Evolutionary conservation across 2,329 filamentous ascomycete species (phyloP).

Genomic region (Aspergillus udagawae): DNA sequence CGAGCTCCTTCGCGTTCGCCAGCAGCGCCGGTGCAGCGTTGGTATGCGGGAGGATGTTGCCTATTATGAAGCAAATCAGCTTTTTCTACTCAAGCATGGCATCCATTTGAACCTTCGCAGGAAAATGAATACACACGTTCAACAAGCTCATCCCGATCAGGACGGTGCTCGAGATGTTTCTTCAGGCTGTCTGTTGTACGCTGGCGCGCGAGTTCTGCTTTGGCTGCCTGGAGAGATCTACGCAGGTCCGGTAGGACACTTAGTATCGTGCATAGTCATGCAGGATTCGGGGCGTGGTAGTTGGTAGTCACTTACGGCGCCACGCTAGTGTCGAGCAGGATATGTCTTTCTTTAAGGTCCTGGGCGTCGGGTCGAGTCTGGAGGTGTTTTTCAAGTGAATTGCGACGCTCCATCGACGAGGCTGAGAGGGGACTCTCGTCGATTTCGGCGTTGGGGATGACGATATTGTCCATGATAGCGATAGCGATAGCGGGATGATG

Average conservation of each 20-base stretch:
- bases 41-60: slow-evolving; percentile 80
- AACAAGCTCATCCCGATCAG: slow-evolving; percentile 70
- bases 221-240: slow-evolving; percentile 59
- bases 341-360: slow-evolving; percentile 66
- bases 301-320: slow-evolving; percentile 53
- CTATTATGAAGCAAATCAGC: slow-evolving; percentile 41
- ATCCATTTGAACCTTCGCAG: neutral
- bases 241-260: neutral
- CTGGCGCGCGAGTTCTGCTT: slow-evolving; percentile 62
- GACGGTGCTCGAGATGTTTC: slow-evolving; percentile 60
- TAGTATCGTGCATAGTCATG: neutral
- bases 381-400: slow-evolving; percentile 70
- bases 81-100: neutral
- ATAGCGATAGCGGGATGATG: slow-evolving; percentile 1
- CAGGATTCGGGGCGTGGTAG: neutral
- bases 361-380: slow-evolving; percentile 64
- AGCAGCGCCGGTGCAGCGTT: slow-evolving; percentile 73
- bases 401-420: slow-evolving; percentile 50
- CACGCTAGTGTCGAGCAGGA: slow-evolving; percentile 62
- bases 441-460: slow-evolving; percentile 29
- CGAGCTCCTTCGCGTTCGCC: slow-evolving; percentile 77
- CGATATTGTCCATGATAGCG: slow-evolving; percentile 12
- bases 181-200: slow-evolving; percentile 60
- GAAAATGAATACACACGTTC: slow-evolving; percentile 57
- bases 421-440: slow-evolving; percentile 57